phyloP scores from a whole-genome alignment of 2,329 filamentous ascomycete species.

The Fusarium siculi region DNA sequence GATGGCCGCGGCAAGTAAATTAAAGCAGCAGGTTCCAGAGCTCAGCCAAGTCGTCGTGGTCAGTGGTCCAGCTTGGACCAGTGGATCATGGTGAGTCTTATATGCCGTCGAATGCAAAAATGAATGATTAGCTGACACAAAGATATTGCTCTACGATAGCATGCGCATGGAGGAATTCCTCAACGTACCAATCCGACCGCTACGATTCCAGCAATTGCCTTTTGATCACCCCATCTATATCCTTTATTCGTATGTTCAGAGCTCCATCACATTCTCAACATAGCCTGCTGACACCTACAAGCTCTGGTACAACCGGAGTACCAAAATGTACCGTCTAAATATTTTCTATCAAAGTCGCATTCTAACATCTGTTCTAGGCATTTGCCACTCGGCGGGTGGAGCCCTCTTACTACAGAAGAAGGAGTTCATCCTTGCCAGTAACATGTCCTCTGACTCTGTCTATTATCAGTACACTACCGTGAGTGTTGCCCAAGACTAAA shows the following conservation, averaged over 20 bases:
- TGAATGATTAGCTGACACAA: background rate
- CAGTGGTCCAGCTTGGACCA: background rate
- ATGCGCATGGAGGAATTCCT: background rate
- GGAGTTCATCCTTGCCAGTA: background rate
- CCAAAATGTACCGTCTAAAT: background rate
- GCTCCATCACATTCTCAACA: background rate
- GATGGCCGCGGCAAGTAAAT: background rate
- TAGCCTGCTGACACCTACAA: background rate
- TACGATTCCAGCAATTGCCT: background rate
- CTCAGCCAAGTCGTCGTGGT: background rate
- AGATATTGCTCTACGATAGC: background rate
- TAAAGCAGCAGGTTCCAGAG: background rate
- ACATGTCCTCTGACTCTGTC: background rate
- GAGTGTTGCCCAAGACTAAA: background rate
- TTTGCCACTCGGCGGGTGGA: background rate
- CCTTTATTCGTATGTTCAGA: background rate
- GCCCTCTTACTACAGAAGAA: background rate
- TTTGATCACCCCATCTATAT: background rate
- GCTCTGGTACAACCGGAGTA: background rate
- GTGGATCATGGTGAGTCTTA: background rate
- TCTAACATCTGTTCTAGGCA: background rate
- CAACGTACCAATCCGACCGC: background rate
- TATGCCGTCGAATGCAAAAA: background rate
- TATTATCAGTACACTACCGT: background rate
- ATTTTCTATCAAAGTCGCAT: too few species aligned